Conservation (phyloP, 116 monocot species). For the Posidonia oceanica region DNA sequence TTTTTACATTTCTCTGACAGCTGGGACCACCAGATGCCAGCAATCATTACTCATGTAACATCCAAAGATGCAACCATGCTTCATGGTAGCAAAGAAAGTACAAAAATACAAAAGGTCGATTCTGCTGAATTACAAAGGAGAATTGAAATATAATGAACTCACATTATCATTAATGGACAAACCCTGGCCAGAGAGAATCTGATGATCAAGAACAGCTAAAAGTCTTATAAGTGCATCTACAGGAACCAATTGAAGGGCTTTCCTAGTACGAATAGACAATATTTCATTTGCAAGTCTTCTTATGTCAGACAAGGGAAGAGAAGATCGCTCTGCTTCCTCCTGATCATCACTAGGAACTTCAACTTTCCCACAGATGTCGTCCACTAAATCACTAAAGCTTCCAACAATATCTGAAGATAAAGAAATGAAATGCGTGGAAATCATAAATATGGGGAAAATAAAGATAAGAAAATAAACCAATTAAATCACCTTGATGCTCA, state of each 20-base stretch:
- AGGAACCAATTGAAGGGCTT: constrained; percentile 62
- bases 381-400: constrained; percentile 65
- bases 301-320: constrained; percentile 50
- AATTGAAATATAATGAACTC: constrained; percentile 19
- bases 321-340: constrained; percentile 35
- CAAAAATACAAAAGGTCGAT: neutral
- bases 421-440: neutral
- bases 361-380: constrained; percentile 76
- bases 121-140: neutral
- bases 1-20: no score
- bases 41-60: no score
- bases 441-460: neutral
- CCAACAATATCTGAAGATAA: constrained; percentile 29
- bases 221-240: constrained; percentile 61
- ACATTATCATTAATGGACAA: constrained; percentile 75
- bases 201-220: constrained; percentile 68
- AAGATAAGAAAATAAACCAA: neutral
- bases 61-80: no score
- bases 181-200: constrained; percentile 76
- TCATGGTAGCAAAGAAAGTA: neutral
- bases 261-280: constrained; percentile 52
- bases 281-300: constrained; percentile 78
- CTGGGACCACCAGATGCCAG: no score
- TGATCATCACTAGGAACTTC: constrained; percentile 51
- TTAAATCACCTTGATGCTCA: constrained; percentile 48